These are phyloP conservation scores for Aspergillus diversus DNA, from an alignment of 495 filamentous ascomycete genomes.

Conservation along the genomic window DNA sequence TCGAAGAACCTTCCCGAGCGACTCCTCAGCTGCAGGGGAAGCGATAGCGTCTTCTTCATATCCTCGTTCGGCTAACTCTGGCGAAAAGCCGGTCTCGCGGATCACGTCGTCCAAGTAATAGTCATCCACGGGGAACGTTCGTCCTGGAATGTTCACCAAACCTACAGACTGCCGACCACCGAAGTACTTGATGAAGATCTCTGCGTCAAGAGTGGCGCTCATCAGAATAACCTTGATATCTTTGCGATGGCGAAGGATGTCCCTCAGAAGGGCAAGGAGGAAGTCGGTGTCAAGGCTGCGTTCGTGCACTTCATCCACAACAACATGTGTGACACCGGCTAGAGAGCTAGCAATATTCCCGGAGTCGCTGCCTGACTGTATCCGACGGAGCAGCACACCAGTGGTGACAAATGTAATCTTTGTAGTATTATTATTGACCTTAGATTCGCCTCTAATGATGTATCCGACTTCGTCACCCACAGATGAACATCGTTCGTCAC, in stretches of 20 bases:
- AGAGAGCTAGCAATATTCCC: constrained; percentile 79
- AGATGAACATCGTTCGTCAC: constrained; percentile 79
- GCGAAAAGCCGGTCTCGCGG: constrained; percentile 72
- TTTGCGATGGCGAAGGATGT: constrained; percentile 73
- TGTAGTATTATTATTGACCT: constrained; percentile 65
- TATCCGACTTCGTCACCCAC: constrained; percentile 94
- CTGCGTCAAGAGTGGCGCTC: constrained; percentile 94
- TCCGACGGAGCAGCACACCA: constrained; percentile 85
- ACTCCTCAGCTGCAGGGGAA: constrained; percentile 41
- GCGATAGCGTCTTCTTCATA: constrained; percentile 42
- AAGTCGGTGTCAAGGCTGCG: constrained; percentile 95
- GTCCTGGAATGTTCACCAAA: constrained; percentile 80
- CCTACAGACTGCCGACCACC: constrained; percentile 68
- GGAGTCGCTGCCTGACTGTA: constrained; percentile 83
- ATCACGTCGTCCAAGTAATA: constrained; percentile 91
- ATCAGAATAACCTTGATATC: constrained; percentile 95
- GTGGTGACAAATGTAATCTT: constrained; percentile 97
- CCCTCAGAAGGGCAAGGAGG: constrained; percentile 82
- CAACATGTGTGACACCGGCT: constrained; percentile 89
- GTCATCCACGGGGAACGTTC: constrained; percentile 89
- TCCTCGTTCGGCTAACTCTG: constrained; percentile 37
- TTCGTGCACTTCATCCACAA: constrained; percentile 98
- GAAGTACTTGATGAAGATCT: constrained; percentile 86
- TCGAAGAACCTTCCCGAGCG: constrained; percentile 68
- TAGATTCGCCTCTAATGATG: constrained; percentile 90